Base-by-base conservation (phyloP, 352 stramenopile genomes). In the Pilasporangium apinafurcum region DNA sequence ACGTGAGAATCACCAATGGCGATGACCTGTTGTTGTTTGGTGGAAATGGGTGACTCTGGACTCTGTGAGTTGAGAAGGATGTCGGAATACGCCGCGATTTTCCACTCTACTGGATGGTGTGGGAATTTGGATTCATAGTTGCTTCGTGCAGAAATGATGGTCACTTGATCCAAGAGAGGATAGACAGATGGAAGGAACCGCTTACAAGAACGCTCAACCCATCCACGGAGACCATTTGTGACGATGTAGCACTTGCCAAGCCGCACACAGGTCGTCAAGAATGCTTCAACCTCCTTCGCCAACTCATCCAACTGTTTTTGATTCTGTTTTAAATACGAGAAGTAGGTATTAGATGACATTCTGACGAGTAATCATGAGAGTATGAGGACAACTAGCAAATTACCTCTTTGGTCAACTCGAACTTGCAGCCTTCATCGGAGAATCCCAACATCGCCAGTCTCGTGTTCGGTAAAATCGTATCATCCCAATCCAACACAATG, bases 401-500 rank as follows among this genome's bases (percentile, higher is more conserved):
- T 30, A 63, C 65, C 28, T 75, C 59, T 26, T 69, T 38, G 2
- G 61, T 53, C 28, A 87, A 37, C 4, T 59, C 35, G 39, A 86
- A 82, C 8, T 16, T 34, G 18, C 57, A 44, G 30, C 65, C 58
- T 33, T 87, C 78, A 4, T 83, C 70, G 0, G 55, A 61, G 49
- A 86, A 86, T 8, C 69, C 72, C n/a, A 86, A 53, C 24, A 76
- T 71, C 9, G 71, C 44, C 16, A 88, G 50, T 47, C 83, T 65
- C 16, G 75, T 83, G 59, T 86, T 92, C 25, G 79, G 79, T 32
- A 89, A 55, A 8, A 92, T 37, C 25, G 79, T 92, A 62, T 89
- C 79, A 49, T 92, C 76, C 79, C 79, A 92, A 57, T 92, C 79
- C 16, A 92, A 51, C 13, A 92, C 62, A 20, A 92, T 68, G 16